phyloP scores from a whole-genome alignment of 2,329 filamentous ascomycete species.

The Zasmidium angulare region DNA sequence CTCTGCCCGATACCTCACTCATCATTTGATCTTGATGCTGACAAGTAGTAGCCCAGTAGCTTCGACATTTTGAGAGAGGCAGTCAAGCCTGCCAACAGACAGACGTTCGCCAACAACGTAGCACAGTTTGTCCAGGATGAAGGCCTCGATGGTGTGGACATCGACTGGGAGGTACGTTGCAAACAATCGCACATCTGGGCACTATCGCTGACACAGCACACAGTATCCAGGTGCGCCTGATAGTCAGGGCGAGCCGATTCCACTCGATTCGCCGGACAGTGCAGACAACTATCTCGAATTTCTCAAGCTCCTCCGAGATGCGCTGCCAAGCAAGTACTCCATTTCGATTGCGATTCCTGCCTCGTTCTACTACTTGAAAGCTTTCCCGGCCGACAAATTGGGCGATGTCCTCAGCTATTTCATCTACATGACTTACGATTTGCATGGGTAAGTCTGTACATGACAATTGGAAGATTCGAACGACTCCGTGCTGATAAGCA shows the following conservation, averaged over 20 bases:
- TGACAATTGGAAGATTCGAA: too few relatives aligned
- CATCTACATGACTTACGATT: slow-evolving; percentile 37
- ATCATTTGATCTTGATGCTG: background rate
- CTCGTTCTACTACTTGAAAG: slow-evolving; percentile 34
- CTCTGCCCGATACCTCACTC: background rate
- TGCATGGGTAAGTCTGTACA: slow-evolving; percentile 14
- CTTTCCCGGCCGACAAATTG: slow-evolving; percentile 28
- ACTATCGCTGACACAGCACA: background rate
- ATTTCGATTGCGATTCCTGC: slow-evolving; percentile 32
- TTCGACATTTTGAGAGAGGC: slow-evolving; percentile 41
- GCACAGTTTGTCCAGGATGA: slow-evolving; percentile 65
- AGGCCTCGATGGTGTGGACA: slow-evolving; percentile 59
- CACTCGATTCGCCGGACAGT: slow-evolving; percentile 6
- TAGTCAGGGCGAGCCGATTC: slow-evolving; percentile 3
- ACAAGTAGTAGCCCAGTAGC: slow-evolving; percentile 27
- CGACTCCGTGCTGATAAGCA: too few relatives aligned
- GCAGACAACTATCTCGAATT: slow-evolving; percentile 15
- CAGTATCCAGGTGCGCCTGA: slow-evolving; percentile 10
- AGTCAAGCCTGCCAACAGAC: slow-evolving; percentile 40
- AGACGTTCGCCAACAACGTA: slow-evolving; percentile 67
- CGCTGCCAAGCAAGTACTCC: slow-evolving; percentile 17
- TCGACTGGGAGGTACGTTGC: slow-evolving; percentile 39
- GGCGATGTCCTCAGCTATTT: slow-evolving; percentile 30
- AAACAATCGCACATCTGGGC: too few relatives aligned
- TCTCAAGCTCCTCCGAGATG: slow-evolving; percentile 6